These are phyloP conservation scores for Cinnamomum chago DNA, from an alignment of 164 flowering plant species.

Conservation along the genomic window DNA sequence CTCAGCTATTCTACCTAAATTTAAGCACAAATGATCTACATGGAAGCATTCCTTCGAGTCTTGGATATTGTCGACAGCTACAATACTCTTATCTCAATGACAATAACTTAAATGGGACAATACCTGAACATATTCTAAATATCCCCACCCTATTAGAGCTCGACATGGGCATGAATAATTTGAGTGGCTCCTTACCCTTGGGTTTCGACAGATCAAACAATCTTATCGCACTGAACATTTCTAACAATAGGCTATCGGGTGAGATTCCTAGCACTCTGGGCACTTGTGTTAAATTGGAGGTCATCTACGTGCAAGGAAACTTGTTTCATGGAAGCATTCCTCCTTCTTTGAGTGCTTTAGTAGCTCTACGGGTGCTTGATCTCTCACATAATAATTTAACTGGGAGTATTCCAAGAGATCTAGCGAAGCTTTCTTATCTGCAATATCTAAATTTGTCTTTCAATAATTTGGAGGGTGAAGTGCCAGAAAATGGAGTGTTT, in stretches of 20 bases:
- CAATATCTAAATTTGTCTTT: conserved; percentile 26
- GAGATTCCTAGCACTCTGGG: conserved; percentile 23
- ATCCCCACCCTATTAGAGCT: conserved; percentile 11
- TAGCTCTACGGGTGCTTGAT: conserved; percentile 13
- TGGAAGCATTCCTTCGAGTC: conserved; percentile 15
- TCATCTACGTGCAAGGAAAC: conserved; percentile 18
- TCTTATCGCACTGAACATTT: conserved; percentile 8
- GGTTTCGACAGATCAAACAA: conserved; percentile 17
- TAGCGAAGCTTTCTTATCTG: conserved; percentile 10
- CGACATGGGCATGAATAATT: conserved; percentile 7
- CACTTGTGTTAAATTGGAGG: conserved; percentile 8
- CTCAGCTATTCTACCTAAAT: neutral
- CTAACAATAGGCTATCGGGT: conserved; percentile 27
- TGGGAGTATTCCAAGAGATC: conserved; percentile 22
- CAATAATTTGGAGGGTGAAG: conserved; percentile 36
- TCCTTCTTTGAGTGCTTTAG: conserved; percentile 11
- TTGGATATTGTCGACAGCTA: conserved; percentile 20
- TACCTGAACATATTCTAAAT: conserved; percentile 20
- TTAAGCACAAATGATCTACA: neutral
- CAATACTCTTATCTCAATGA: neutral
- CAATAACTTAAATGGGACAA: conserved; percentile 18
- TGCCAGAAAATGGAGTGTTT: conserved; percentile 33
- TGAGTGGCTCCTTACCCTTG: conserved; percentile 19
- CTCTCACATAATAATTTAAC: conserved; percentile 32
- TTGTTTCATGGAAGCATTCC: conserved; percentile 25